A percentile compares a stretch with the other conserved stretches of the same genome.
Evolutionary conservation across 108 stramenopile genomes (phyloP).

Genomic region (Cyclotella baltica): DNA sequence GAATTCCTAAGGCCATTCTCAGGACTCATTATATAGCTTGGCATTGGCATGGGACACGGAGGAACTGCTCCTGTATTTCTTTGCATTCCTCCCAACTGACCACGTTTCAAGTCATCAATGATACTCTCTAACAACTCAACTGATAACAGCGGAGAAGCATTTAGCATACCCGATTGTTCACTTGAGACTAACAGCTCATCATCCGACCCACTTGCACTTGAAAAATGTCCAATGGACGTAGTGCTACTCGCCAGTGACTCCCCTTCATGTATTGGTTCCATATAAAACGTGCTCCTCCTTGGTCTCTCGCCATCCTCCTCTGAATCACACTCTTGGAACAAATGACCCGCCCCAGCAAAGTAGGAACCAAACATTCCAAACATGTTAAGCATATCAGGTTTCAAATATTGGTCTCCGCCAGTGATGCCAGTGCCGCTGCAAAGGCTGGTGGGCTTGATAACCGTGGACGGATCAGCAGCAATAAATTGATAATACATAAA

Average conservation of each 20-base stretch:
- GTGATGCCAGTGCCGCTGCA: slow-evolving; percentile 49
- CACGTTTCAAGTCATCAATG: slow-evolving; percentile 34
- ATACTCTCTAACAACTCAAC: slow-evolving; percentile 33
- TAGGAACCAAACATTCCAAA: slow-evolving; percentile 45
- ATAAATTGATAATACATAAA: slow-evolving; percentile 50
- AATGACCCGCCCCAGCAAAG: slow-evolving; percentile 32
- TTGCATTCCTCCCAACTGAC: slow-evolving; percentile 14
- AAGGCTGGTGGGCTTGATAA: slow-evolving; percentile 37
- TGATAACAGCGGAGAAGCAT: slow-evolving; percentile 15
- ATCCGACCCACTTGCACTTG: neutral
- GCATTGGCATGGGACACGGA: too few species aligned
- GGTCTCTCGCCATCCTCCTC: neutral
- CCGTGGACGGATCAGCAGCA: slow-evolving; percentile 31
- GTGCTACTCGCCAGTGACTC: neutral
- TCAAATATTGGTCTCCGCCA: slow-evolving; percentile 30
- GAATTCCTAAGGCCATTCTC: too few species aligned
- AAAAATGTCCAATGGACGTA: neutral
- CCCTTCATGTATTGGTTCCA: slow-evolving; percentile 38
- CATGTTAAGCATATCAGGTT: slow-evolving; percentile 43
- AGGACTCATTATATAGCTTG: neutral
- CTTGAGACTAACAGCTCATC: slow-evolving; percentile 17
- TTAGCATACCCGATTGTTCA: neutral
- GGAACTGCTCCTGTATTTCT: too few species aligned
- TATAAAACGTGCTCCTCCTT: slow-evolving; percentile 22
- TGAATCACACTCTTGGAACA: slow-evolving; percentile 33